Percentiles rank a stretch among this genome's conserved stretches.
Conservation (phyloP, 1,139 yeast species). For the Spathaspora jeffriesii region DNA sequence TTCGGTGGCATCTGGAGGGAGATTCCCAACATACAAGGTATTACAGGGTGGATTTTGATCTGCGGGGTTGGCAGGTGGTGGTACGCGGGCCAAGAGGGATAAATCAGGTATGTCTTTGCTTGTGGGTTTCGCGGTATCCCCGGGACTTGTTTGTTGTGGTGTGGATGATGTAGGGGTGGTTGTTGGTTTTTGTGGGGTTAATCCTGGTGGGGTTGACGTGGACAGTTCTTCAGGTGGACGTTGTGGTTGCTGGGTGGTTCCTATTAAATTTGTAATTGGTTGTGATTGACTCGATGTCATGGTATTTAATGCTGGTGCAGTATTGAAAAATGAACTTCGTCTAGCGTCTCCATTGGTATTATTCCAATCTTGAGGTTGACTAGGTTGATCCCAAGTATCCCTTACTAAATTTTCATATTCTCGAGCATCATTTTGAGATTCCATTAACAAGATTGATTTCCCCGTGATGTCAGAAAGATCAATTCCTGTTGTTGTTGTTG, state of each 20-base stretch:
- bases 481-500: conserved; percentile 13
- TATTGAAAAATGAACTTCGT: conserved; percentile 35
- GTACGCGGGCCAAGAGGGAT: conserved; percentile 72
- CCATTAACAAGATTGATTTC: conserved; percentile 56
- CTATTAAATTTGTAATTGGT: conserved; percentile 8
- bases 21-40: conserved; percentile 92
- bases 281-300: conserved; percentile 3
- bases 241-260: conserved; percentile 5
- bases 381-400: conserved; percentile 42
- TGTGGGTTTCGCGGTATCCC: conserved; percentile 9
- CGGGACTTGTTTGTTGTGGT: conserved; percentile 3
- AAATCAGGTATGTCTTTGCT: conserved; percentile 63
- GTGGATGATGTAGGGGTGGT: not conserved
- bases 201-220: conserved; percentile 14
- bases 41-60: conserved; percentile 99
- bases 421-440: conserved; percentile 54
- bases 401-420: conserved; percentile 53
- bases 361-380: conserved; percentile 20
- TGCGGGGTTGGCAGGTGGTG: conserved; percentile 98
- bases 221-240: too few species aligned
- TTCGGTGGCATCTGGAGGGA: conserved; percentile 97
- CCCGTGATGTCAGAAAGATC: conserved; percentile 45
- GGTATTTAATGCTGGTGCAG: conserved; percentile 14
- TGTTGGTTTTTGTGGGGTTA: conserved; percentile 3
- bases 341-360: conserved; percentile 18